A percentile compares a stretch with the other conserved stretches of the same genome.
phyloP scores from a whole-genome alignment of 768 basidiomycete species.

The Gloeopeniophorella convolvens region DNA sequence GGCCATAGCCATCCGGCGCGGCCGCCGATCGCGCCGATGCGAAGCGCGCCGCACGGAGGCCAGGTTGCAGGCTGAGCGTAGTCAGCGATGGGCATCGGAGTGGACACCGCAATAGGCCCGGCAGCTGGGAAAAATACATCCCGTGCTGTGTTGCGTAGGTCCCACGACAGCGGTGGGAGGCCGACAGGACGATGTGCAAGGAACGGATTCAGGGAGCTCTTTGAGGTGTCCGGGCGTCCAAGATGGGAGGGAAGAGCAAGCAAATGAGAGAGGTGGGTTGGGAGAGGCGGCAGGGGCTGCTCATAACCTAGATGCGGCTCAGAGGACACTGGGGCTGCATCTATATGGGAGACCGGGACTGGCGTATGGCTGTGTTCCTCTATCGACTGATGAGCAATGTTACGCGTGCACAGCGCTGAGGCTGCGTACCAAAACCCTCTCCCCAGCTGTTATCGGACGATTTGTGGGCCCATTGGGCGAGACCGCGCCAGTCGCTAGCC shows the following conservation, averaged over 20 bases:
- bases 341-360: background rate
- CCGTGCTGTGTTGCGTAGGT: slow-evolving; percentile 31
- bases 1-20: slow-evolving; percentile 50
- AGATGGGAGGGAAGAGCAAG: slow-evolving; percentile 24
- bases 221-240: slow-evolving; percentile 34
- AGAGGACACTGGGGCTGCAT: too few species aligned
- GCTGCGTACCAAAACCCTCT: slow-evolving; percentile 27
- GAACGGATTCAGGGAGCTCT: slow-evolving; percentile 51
- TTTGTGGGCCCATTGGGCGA: slow-evolving; percentile 49
- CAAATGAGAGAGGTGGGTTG: slow-evolving; percentile 30
- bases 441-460: slow-evolving; percentile 26
- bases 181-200: slow-evolving; percentile 40
- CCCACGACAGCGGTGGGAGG: slow-evolving; percentile 42
- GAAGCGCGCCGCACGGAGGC: slow-evolving; percentile 53
- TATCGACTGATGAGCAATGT: background rate
- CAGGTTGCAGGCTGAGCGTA: slow-evolving; percentile 56
- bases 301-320: slow-evolving; percentile 17
- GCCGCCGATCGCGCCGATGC: slow-evolving; percentile 47
- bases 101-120: slow-evolving; percentile 28
- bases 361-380: background rate
- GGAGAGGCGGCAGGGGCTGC: slow-evolving; percentile 44
- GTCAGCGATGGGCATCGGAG: slow-evolving; percentile 21
- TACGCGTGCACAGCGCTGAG: background rate
- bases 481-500: slow-evolving; percentile 45
- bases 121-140: slow-evolving; percentile 22